A percentile compares a stretch with the other conserved stretches of the same genome.
These are phyloP conservation scores for Ustilago trichophora DNA, from an alignment of 1,284 basidiomycete genomes.

Conservation along the genomic window DNA sequence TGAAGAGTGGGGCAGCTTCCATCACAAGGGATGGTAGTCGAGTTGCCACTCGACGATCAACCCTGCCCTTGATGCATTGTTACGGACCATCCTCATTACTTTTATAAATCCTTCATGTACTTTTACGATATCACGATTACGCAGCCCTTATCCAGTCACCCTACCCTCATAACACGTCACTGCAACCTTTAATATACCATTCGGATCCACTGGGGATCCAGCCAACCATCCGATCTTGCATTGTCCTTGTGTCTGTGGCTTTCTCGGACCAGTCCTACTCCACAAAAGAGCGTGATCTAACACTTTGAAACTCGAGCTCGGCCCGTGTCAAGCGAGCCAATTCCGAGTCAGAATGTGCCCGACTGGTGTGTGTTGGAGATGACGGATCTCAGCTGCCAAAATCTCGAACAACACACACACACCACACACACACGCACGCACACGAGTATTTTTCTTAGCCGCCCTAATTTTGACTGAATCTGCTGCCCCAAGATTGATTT, in stretches of 20 bases:
- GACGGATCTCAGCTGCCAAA: not conserved
- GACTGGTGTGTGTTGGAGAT: too few relatives aligned
- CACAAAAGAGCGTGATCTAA: too few relatives aligned
- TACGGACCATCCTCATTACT: not conserved
- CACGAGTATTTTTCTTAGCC: not conserved
- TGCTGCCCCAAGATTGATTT: not conserved
- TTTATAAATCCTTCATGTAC: slow-evolving; percentile 13
- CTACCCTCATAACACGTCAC: not conserved
- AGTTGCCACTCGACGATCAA: too few relatives aligned
- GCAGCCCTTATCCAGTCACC: slow-evolving; percentile 10
- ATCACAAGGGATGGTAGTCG: slow-evolving; percentile 60
- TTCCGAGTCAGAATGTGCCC: too few relatives aligned
- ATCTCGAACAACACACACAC: not conserved
- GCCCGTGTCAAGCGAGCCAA: too few relatives aligned
- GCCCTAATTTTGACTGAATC: too few relatives aligned
- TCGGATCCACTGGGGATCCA: slow-evolving; percentile 17
- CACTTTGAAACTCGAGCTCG: too few relatives aligned
- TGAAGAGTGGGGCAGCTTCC: slow-evolving; percentile 59
- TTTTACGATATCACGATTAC: slow-evolving; percentile 22
- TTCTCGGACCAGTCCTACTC: too few relatives aligned
- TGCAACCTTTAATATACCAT: slow-evolving; percentile 20
- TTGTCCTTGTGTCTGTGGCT: not conserved
- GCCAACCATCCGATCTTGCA: not conserved
- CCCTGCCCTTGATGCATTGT: too few relatives aligned
- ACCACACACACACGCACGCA: not conserved